Conservation (phyloP, 306 rosid species). For the Vigna hirtella region DNA sequence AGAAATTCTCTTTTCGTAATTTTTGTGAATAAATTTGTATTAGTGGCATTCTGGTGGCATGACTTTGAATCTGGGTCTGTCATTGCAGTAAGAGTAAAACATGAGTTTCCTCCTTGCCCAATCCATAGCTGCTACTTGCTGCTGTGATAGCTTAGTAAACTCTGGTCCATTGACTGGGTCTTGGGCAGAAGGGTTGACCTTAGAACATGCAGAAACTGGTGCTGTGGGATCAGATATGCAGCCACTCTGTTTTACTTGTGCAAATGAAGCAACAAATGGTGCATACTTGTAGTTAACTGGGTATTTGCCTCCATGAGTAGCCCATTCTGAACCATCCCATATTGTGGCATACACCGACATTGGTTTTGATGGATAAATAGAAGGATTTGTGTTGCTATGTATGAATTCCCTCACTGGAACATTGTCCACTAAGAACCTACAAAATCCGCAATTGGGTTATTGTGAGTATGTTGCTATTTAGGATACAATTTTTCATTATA, state of each 20-base stretch:
- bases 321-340: conserved; percentile 99
- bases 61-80: conserved; percentile 70
- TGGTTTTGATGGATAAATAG: conserved; percentile 77
- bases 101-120: conserved; percentile 97
- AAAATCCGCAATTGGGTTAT: conserved; percentile 5
- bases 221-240: conserved; percentile 56
- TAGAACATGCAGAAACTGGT: conserved; percentile 59
- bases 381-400: conserved; percentile 52
- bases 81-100: conserved; percentile 95
- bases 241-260: conserved; percentile 71
- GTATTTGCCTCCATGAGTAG: conserved; percentile 94
- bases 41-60: conserved; percentile 86
- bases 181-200: conserved; percentile 49
- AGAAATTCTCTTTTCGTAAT: conserved; percentile 24
- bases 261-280: conserved; percentile 76
- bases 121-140: conserved; percentile 74
- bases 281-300: conserved; percentile 82
- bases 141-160: conserved; percentile 67
- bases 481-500: too few species aligned
- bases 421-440: conserved; percentile 88
- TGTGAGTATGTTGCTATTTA: too few species aligned
- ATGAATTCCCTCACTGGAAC: conserved; percentile 82
- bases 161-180: conserved; percentile 86
- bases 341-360: conserved; percentile 89
- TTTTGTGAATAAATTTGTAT: conserved; percentile 11